phyloP scores from a whole-genome alignment of 2,329 filamentous ascomycete genomes.

The Cylindrodendrum hubeiense region DNA sequence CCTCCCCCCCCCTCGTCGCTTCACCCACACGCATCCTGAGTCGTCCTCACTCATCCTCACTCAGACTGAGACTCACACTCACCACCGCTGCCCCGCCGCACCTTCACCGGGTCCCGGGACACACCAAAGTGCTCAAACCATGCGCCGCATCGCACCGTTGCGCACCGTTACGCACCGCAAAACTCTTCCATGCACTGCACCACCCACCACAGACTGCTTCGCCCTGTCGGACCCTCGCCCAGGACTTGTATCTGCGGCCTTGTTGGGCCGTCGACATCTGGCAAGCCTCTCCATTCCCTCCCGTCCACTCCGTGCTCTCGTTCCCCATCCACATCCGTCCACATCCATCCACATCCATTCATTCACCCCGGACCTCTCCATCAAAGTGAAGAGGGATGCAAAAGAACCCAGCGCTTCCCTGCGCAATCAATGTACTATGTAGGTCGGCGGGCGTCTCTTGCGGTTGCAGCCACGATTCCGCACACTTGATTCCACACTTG shows the following conservation, averaged over 20 bases:
- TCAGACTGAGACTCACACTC: not conserved
- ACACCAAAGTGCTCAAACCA: not conserved
- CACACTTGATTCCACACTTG: not conserved
- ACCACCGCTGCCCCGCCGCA: not conserved
- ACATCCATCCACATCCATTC: too few relatives aligned
- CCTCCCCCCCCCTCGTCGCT: not conserved
- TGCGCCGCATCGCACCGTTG: not conserved
- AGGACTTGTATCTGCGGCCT: not conserved
- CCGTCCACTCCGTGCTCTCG: not conserved
- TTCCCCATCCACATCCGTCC: not conserved
- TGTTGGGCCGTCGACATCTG: not conserved
- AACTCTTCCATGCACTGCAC: not conserved
- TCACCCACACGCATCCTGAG: not conserved
- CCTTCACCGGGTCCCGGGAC: not conserved
- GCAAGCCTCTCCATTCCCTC: not conserved
- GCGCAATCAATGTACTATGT: not conserved
- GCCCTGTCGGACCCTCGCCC: constrained; percentile 1
- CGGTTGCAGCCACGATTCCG: not conserved
- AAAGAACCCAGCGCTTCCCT: not conserved
- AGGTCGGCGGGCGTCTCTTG: not conserved
- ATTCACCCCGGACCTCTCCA: not conserved
- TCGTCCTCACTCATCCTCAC: not conserved
- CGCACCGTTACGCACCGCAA: not conserved
- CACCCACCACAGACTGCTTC: not conserved
- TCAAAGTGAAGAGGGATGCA: not conserved